Evolutionary conservation across 179 eudicot genomes (phyloP), one percentile per base, ranked within the genome.

Genomic region (Corrigiola litoralis): DNA sequence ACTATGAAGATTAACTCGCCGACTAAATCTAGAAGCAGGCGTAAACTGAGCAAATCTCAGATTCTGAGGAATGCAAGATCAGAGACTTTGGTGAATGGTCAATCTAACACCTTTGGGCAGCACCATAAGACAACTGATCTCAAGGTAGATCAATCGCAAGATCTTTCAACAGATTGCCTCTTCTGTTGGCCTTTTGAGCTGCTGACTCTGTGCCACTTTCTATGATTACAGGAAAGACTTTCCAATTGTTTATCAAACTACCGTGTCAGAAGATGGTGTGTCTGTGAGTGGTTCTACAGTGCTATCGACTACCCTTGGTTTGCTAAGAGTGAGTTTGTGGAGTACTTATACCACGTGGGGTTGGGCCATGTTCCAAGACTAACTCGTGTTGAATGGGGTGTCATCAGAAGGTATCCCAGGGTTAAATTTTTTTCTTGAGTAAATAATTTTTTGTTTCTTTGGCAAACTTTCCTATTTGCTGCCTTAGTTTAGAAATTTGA

Each of bases 341-440:
- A 95, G 73, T 95, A 95, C 79, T 72, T 95, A 61, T 76, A 81
- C 61, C 99, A 95, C 79, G 99, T 95, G 75, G 99, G 99, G 38
- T 74, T 95, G 74, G 99, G 97, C 49, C 97, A 95, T 70, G 89
- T 95, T 75, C 99, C 97, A 44, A 92, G 96, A 82, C 73, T 95
- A 70, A 95, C 99, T 38, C 96, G 91, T 74, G 99, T 92, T 66
- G 99, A 95, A 72, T 95, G 99, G 99, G 90, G 96, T 80, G 99
- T 95, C 82, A 92, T 95, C 72, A 81, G 97, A 79, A 95, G 99
- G 99, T 95, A 70, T n/a, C n/a, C n/a, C n/a, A n/a, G n/a, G n/a
- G n/a, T n/a, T n/a, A n/a, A n/a, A n/a, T n/a, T n/a, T n/a, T n/a
- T n/a, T n/a, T n/a, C n/a, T n/a, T n/a, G n/a, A n/a, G n/a, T n/a